Base-by-base conservation (phyloP, 225 moss, liverwort and hornwort genomes). In the Neckera pumila region DNA sequence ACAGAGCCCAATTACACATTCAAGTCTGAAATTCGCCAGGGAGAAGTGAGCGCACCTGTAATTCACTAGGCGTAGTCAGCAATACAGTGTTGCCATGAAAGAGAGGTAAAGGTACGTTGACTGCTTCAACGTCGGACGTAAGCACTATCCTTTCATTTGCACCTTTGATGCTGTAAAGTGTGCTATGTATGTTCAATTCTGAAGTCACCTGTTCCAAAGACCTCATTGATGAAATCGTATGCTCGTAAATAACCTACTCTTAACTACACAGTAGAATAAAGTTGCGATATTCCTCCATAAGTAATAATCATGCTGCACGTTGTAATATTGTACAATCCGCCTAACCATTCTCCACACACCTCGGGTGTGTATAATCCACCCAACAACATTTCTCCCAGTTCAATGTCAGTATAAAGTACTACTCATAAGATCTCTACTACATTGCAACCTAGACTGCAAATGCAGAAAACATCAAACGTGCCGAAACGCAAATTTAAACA, bases 41-140 rank as follows among this genome's bases (percentile, higher is more conserved):
- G 82, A 90, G 62, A 58, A 64, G 34, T 53, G 43, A 88, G 51
- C 62, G 82, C 71, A 93, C 91, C 88, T 89, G 91, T 45, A 86
- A 80, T 86, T 92, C 86, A 84, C 89, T 89, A 81, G 93, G 94
- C 73, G 92, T 90, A 58, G 91, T 91, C 66, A 94, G 58, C 81
- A 93, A 78, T 31, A 74, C 33, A 88, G 70, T 86, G 43, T 77
- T 67, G 40, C 33, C 72, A 82, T 89, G 89, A 88, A 94, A 89
- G 26, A 91, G 61, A 75, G 79, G 15, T 45, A 94, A 51, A 28
- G 88, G 81, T 28, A 89, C 2, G 61, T 47, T 89, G 40, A 88
- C 47, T 45, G 78, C 81, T 65, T 94, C 88, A 72, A 88, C 86
- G 26, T 88, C 86, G 4, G 86, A 61, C 34, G 90, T 91, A 74